A percentile compares a stretch with the other conserved stretches of the same genome.
These are phyloP conservation scores for Leishmania guyanensis DNA, from an alignment of 208 protist species.

Conservation along the genomic window DNA sequence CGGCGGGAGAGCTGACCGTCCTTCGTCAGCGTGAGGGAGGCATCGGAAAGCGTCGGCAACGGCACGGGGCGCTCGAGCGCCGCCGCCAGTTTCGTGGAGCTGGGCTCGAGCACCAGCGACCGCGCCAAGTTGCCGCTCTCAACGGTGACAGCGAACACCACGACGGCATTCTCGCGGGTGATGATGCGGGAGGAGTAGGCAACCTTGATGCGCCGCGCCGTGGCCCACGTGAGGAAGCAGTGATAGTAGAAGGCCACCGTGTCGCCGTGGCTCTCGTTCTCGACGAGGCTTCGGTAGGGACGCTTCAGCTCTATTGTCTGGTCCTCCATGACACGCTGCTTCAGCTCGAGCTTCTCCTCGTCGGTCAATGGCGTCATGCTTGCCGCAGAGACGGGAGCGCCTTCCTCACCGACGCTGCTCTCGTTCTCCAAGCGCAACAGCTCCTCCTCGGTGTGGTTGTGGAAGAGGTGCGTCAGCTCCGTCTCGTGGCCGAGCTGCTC, in stretches of 20 bases:
- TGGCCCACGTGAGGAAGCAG: constrained; percentile 80
- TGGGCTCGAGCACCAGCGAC: constrained; percentile 53
- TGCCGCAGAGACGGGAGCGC: background rate
- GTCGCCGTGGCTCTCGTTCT: constrained; percentile 66
- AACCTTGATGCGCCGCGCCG: constrained; percentile 68
- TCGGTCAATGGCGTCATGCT: constrained; percentile 4
- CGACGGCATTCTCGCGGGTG: constrained; percentile 77
- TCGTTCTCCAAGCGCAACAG: constrained; percentile 12
- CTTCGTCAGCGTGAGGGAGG: background rate
- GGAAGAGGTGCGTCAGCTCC: constrained; percentile 59
- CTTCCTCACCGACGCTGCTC: constrained; percentile 2
- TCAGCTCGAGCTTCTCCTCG: constrained; percentile 28
- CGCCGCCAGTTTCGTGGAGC: constrained; percentile 42
- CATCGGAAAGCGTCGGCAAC: no score
- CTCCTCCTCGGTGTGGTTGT: constrained; percentile 44
- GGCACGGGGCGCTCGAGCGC: no score
- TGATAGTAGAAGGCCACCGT: constrained; percentile 69
- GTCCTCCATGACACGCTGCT: constrained; percentile 22
- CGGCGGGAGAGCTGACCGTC: constrained; percentile 55
- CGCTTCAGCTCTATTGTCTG: constrained; percentile 30
- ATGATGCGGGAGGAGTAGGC: constrained; percentile 88
- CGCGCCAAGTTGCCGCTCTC: constrained; percentile 65
- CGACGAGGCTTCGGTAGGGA: constrained; percentile 74
- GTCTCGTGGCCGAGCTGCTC: constrained; percentile 76
- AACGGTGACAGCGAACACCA: constrained; percentile 80